phyloP scores from a whole-genome alignment of 306 rosid genomes.

The Sindora glabra region DNA sequence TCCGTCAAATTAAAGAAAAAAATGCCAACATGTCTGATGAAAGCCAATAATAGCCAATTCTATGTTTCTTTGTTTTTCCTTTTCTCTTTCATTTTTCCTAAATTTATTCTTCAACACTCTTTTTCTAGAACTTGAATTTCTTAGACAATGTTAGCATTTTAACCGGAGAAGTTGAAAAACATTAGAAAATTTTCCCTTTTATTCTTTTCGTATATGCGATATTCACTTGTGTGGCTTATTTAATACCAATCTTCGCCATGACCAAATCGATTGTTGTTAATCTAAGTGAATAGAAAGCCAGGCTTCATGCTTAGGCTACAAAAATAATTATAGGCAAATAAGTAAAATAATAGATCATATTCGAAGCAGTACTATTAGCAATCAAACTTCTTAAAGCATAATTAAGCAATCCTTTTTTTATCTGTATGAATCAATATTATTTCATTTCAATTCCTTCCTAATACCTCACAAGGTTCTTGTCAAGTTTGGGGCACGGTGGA shows the following conservation, averaged over 20 bases:
- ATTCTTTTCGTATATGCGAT: slow-evolving; percentile 17
- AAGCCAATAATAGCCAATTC: too few species aligned
- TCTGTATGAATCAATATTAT: too few species aligned
- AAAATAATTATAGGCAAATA: slow-evolving; percentile 48
- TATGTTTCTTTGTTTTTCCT: too few species aligned
- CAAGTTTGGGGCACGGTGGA: slow-evolving; percentile 66
- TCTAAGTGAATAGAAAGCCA: slow-evolving; percentile 23
- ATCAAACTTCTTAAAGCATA: slow-evolving; percentile 59
- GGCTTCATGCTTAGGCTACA: slow-evolving; percentile 43
- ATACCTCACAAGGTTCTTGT: too few species aligned
- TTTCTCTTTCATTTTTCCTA: too few species aligned
- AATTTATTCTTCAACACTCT: not conserved
- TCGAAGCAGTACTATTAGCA: slow-evolving; percentile 48
- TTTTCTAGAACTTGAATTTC: not conserved
- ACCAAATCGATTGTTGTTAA: slow-evolving; percentile 16
- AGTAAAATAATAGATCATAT: slow-evolving; percentile 36
- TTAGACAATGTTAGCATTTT: not conserved
- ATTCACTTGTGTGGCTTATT: slow-evolving; percentile 30
- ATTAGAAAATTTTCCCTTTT: slow-evolving; percentile 1
- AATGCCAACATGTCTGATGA: too few species aligned
- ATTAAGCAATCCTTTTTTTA: slow-evolving; percentile 49
- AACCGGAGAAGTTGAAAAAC: not conserved
- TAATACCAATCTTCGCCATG: slow-evolving; percentile 27
- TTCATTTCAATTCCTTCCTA: too few species aligned
- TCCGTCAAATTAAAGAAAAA: too few species aligned